These are phyloP conservation scores for Diaporthe capsici DNA, from an alignment of 2,329 filamentous ascomycete species.

Conservation along the genomic window DNA sequence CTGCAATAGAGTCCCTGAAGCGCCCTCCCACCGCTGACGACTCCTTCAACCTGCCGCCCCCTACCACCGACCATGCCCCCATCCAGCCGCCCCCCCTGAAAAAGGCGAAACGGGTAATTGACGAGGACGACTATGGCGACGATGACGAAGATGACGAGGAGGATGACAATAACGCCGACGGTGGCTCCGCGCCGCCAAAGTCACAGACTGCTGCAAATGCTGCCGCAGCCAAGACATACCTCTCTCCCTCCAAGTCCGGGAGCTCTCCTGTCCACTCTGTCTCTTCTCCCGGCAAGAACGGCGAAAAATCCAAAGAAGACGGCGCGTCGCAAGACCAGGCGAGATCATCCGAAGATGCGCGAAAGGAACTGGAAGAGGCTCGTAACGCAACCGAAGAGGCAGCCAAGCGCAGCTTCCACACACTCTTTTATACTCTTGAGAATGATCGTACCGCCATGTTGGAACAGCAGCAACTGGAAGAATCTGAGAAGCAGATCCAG, in stretches of 20 bases:
- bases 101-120: slow-evolving; percentile 82
- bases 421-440: slow-evolving; percentile 94
- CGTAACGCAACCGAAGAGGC: slow-evolving; percentile 92
- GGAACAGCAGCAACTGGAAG: slow-evolving; percentile 96
- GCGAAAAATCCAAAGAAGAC: slow-evolving; percentile 66
- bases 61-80: slow-evolving; percentile 71
- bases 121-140: slow-evolving; percentile 88
- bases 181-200: slow-evolving; percentile 45
- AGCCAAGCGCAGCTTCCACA: slow-evolving; percentile 91
- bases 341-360: slow-evolving; percentile 87
- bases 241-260: slow-evolving; percentile 79
- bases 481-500: slow-evolving; percentile 95
- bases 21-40: slow-evolving; percentile 54
- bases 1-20: slow-evolving; percentile 67
- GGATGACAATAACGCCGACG: slow-evolving; percentile 69
- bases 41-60: slow-evolving; percentile 61
- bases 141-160: slow-evolving; percentile 84
- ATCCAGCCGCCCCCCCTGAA: slow-evolving; percentile 76
- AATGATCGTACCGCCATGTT: slow-evolving; percentile 97
- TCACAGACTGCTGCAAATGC: slow-evolving; percentile 58
- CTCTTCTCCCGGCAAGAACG: slow-evolving; percentile 71
- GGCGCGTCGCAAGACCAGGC: slow-evolving; percentile 66
- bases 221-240: slow-evolving; percentile 69
- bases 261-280: slow-evolving; percentile 76
- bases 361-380: slow-evolving; percentile 92